A percentile compares a stretch with the other conserved stretches of the same genome.
Conservation (phyloP, 164 flowering plant genomes). For the Vitis riparia region DNA sequence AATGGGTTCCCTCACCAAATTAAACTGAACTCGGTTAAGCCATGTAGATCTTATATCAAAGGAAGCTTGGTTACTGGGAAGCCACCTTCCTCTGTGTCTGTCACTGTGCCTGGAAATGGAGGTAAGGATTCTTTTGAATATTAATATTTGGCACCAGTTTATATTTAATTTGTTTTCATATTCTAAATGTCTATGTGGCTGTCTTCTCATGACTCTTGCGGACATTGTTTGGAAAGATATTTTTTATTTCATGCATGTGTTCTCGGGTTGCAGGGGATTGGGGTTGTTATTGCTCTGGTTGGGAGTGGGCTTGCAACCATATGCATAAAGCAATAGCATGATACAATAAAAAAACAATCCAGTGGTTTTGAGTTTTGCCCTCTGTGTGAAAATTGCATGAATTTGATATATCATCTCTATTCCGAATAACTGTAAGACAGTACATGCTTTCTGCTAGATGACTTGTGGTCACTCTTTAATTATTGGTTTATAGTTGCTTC, state of each 20-base stretch:
- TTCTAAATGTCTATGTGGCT: too few relatives aligned
- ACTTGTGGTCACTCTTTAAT: background rate
- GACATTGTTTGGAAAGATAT: too few relatives aligned
- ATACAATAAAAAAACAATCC: too few relatives aligned
- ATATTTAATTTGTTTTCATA: background rate
- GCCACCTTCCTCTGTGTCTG: slow-evolving; percentile 53
- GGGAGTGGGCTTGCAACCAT: too few relatives aligned
- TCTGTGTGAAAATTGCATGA: too few relatives aligned
- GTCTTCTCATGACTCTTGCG: too few relatives aligned
- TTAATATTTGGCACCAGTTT: background rate
- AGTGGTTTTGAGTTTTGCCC: too few relatives aligned
- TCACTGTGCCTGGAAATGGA: slow-evolving; percentile 38
- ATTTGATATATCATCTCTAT: too few relatives aligned
- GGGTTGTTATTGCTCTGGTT: too few relatives aligned
- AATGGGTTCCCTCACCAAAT: slow-evolving; percentile 25
- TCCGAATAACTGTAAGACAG: background rate
- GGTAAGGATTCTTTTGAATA: slow-evolving; percentile 24
- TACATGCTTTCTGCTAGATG: background rate
- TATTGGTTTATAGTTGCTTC: background rate
- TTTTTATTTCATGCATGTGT: too few relatives aligned
- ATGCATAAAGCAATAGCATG: too few relatives aligned
- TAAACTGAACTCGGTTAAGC: slow-evolving; percentile 28
- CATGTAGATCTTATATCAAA: slow-evolving; percentile 31
- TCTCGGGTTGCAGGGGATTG: too few relatives aligned
- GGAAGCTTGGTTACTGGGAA: slow-evolving; percentile 55